phyloP scores from a whole-genome alignment of 306 rosid genomes.

The Quercus gilva region DNA sequence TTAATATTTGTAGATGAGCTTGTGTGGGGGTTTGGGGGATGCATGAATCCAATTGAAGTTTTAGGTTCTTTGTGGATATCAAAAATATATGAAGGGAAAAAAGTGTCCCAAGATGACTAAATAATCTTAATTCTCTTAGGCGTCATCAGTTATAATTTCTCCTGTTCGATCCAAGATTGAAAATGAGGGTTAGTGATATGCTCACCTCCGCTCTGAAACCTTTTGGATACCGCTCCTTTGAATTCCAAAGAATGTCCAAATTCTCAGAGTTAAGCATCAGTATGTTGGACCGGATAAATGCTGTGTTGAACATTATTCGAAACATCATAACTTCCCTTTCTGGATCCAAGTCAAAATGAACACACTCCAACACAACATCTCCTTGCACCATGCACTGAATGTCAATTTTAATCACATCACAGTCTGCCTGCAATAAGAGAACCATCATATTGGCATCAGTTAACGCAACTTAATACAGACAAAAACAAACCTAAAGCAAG shows the following conservation, averaged over 20 bases:
- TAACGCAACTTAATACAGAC: neutral
- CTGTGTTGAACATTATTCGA: conserved; percentile 88
- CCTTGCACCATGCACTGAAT: conserved; percentile 97
- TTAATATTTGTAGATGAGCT: neutral
- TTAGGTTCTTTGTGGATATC: neutral
- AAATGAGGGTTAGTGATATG: conserved; percentile 16
- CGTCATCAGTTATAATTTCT: neutral
- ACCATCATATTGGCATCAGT: conserved; percentile 25
- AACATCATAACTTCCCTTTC: conserved; percentile 99
- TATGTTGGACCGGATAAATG: conserved; percentile 92
- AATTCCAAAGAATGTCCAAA: conserved; percentile 94
- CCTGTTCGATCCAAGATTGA: neutral
- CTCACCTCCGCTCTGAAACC: conserved; percentile 93
- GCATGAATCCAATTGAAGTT: neutral
- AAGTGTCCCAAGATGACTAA: neutral
- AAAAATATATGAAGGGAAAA: neutral
- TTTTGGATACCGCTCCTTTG: conserved; percentile 87
- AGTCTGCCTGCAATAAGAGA: conserved; percentile 71
- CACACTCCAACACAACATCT: conserved; percentile 97
- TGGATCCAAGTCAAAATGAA: conserved; percentile 79
- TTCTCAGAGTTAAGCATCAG: conserved; percentile 82
- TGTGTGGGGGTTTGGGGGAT: neutral
- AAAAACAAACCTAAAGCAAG: neutral
- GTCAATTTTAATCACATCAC: conserved; percentile 97
- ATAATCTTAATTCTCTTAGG: neutral